phyloP scores from a whole-genome alignment of 2,329 filamentous ascomycete species.

The Hypoxylon sp. region DNA sequence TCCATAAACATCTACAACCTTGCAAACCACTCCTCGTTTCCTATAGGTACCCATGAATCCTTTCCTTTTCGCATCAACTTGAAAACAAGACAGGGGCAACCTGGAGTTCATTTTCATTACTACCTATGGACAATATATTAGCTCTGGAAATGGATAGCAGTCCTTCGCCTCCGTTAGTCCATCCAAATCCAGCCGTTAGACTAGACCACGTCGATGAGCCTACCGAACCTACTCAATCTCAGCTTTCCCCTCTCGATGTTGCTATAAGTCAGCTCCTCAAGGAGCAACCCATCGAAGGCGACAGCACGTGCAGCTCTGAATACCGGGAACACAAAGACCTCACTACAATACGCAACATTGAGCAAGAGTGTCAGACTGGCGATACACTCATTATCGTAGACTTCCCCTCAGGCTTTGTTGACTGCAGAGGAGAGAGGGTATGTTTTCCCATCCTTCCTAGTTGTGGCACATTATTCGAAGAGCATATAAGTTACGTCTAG shows the following conservation, averaged over 20 bases:
- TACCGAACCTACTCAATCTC: neutral
- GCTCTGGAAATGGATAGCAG: too few species aligned
- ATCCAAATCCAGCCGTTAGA: too few species aligned
- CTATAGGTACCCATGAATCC: too few species aligned
- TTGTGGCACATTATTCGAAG: neutral
- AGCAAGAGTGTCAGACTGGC: conserved; percentile 38
- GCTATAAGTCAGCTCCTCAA: conserved; percentile 23
- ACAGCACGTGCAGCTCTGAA: conserved; percentile 6
- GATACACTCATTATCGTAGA: conserved; percentile 58
- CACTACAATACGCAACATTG: conserved; percentile 2
- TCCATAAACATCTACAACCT: too few species aligned
- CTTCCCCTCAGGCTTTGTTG: conserved; percentile 35
- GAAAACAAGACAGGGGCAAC: too few species aligned
- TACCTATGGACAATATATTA: too few species aligned
- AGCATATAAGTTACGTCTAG: neutral
- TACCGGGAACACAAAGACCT: conserved; percentile 23
- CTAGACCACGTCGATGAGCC: neutral
- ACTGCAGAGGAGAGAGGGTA: conserved; percentile 22
- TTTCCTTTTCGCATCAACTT: too few species aligned
- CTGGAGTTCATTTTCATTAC: too few species aligned
- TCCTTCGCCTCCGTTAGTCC: too few species aligned
- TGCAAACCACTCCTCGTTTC: too few species aligned
- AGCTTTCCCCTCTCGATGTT: conserved; percentile 15
- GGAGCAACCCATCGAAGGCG: conserved; percentile 12
- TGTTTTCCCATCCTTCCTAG: neutral